phyloP scores from a whole-genome alignment of 2,329 filamentous ascomycete genomes.

The Epichloe gansuensis region DNA sequence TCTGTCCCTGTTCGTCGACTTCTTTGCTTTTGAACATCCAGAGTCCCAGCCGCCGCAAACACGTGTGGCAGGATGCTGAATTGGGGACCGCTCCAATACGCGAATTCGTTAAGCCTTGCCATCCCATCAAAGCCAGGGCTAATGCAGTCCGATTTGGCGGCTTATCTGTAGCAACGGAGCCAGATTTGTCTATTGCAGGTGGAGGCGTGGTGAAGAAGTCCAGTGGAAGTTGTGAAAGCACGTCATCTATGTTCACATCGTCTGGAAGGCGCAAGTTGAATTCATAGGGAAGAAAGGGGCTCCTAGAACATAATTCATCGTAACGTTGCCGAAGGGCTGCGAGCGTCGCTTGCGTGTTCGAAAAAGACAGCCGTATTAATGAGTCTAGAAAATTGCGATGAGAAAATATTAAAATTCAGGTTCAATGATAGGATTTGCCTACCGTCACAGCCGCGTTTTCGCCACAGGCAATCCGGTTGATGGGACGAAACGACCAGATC shows the following conservation, averaged over 20 bases:
- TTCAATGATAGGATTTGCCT: slow-evolving; percentile 11
- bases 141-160: slow-evolving; percentile 49
- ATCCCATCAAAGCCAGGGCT: slow-evolving; percentile 58
- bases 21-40: slow-evolving; percentile 85
- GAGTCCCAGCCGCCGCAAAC: slow-evolving; percentile 74
- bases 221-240: slow-evolving; percentile 36
- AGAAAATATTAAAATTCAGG: neutral
- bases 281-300: slow-evolving; percentile 45
- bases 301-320: slow-evolving; percentile 42
- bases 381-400: slow-evolving; percentile 29
- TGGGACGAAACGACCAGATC: slow-evolving; percentile 64
- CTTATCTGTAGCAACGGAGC: slow-evolving; percentile 12
- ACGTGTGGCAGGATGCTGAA: slow-evolving; percentile 69
- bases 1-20: slow-evolving; percentile 38
- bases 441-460: slow-evolving; percentile 77
- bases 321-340: slow-evolving; percentile 50
- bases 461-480: slow-evolving; percentile 73
- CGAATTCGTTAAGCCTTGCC: slow-evolving; percentile 51
- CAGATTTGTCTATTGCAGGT: slow-evolving; percentile 14
- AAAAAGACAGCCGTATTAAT: slow-evolving; percentile 48
- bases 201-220: slow-evolving; percentile 40
- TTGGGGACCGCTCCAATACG: slow-evolving; percentile 51
- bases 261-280: slow-evolving; percentile 48
- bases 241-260: slow-evolving; percentile 35
- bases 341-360: slow-evolving; percentile 47